Evolutionary conservation across 2,329 filamentous ascomycete species (phyloP), one percentile per base, ranked within the genome.

Genomic region (Aspergillus quadrilineatus): DNA sequence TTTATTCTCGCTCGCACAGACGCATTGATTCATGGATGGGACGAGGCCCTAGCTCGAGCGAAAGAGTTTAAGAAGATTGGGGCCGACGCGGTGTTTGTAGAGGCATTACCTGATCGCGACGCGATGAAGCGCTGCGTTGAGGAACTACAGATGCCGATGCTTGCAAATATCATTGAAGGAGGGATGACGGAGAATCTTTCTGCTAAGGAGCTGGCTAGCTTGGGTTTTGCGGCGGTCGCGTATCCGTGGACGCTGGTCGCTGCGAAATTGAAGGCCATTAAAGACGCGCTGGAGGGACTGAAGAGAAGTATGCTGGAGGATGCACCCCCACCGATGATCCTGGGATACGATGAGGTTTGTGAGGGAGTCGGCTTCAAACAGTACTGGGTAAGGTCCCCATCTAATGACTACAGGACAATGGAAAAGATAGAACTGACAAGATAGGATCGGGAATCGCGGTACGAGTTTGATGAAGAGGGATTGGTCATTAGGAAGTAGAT

Each of bases 1-100:
- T 78, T 76, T 53, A 71, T 80, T 39, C 64, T 80, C 2, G 77
- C 77, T 0, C 69, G 78, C 4, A 80, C 78, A 0, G 79, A 81
- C 55, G 65, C 73, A 3, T 62, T 68, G 32, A 67, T 69, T 36
- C 61, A 65, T 32, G 63, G 76, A 1, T 80, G 73, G 65, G 77
- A 79, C 4, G 79, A 80, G 59, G 77, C 77, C 1, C 68, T 80
- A 12, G 58, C 70, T 0, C 67, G 78, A 2, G 78, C 73, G 0
- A 65, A 72, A 15, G 70, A 77, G 56, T 76, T 77, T 57, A 74
- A 70, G n/a, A 63, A 70, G 3, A 75, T 80, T 14, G 77, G 77
- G 0, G 77, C 74, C 0, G 77, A 80, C 51, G 73, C 73, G 0
- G 70, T 80, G n/a, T 79, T 80, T 42, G 65, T 77, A 2, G 74